Conservation (phyloP, 2,329 filamentous ascomycete genomes). For the Monilinia fructicola region DNA sequence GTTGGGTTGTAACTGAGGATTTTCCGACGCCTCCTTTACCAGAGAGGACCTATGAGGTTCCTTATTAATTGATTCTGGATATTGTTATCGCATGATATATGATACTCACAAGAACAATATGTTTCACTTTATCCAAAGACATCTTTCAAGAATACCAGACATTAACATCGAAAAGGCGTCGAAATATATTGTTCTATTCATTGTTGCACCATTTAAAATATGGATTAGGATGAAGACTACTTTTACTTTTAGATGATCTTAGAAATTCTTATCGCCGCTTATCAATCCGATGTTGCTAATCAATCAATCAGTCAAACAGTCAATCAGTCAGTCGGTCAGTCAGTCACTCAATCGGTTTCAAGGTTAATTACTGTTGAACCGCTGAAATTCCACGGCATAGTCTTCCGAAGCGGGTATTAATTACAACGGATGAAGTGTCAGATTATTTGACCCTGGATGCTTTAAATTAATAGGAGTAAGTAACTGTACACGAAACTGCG, state of each 20-base stretch:
- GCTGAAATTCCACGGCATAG: neutral
- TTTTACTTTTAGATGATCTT: neutral
- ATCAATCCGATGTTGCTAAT: constrained; percentile 32
- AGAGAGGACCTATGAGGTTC: constrained; percentile 64
- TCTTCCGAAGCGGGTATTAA: constrained; percentile 17
- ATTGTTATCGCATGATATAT: neutral
- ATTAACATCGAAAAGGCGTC: neutral
- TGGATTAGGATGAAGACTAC: neutral
- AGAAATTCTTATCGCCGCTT: constrained; percentile 38
- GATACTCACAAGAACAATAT: constrained; percentile 68
- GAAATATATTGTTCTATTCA: constrained; percentile 6
- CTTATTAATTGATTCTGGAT: constrained; percentile 23
- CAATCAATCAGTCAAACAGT: too few species aligned
- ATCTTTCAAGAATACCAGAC: constrained; percentile 44
- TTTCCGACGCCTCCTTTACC: constrained; percentile 98
- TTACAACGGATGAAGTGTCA: constrained; percentile 24
- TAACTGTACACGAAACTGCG: constrained; percentile 16
- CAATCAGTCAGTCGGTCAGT: too few species aligned
- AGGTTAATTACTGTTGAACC: constrained; percentile 15
- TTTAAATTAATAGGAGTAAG: constrained; percentile 13
- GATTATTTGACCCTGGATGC: constrained; percentile 20
- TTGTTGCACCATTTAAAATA: constrained; percentile 8
- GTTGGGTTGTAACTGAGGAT: constrained; percentile 94
- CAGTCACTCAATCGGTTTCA: too few species aligned
- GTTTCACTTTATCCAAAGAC: constrained; percentile 69